Percentiles rank a stretch among this genome's conserved stretches.
phyloP scores from a whole-genome alignment of 1,139 yeast species.

The Lodderomyces theae region DNA sequence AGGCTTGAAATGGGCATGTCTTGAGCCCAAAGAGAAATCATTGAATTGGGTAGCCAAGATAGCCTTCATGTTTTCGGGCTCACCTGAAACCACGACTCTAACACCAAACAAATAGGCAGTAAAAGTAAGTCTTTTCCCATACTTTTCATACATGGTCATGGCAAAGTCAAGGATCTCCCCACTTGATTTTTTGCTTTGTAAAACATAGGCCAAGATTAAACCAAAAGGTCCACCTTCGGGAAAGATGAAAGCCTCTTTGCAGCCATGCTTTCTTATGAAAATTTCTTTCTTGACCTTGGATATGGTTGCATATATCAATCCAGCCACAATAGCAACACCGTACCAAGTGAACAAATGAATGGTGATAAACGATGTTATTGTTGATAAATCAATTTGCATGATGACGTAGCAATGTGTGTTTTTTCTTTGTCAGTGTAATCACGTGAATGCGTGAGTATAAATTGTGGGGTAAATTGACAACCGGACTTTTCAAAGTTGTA shows the following conservation, averaged over 20 bases:
- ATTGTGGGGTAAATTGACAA: slow-evolving; percentile 1
- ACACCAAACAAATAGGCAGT: slow-evolving; percentile 39
- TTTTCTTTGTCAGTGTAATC: too few relatives aligned
- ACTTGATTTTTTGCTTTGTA: slow-evolving; percentile 18
- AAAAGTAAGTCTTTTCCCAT: slow-evolving; percentile 13
- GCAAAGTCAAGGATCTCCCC: slow-evolving; percentile 27
- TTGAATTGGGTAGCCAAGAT: slow-evolving; percentile 44
- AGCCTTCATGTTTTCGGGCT: slow-evolving; percentile 37
- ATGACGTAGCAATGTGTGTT: neutral
- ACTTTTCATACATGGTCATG: slow-evolving; percentile 14
- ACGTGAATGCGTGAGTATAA: neutral
- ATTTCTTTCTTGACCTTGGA: slow-evolving; percentile 9
- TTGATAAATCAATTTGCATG: neutral
- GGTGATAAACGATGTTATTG: slow-evolving; percentile 1
- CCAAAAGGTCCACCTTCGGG: slow-evolving; percentile 16
- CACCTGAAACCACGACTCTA: slow-evolving; percentile 20
- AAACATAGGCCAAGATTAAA: slow-evolving; percentile 12
- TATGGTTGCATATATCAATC: slow-evolving; percentile 4
- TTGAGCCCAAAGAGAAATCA: slow-evolving; percentile 49
- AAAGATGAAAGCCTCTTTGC: slow-evolving; percentile 10
- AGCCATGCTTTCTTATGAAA: slow-evolving; percentile 10
- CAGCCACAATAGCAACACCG: slow-evolving; percentile 4
- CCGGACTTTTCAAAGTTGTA: too few relatives aligned
- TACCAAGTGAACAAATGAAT: slow-evolving; percentile 13
- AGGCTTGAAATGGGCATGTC: slow-evolving; percentile 41